Evolutionary conservation across 2,329 filamentous ascomycete species (phyloP).

Genomic region (Penicillium polonicum): DNA sequence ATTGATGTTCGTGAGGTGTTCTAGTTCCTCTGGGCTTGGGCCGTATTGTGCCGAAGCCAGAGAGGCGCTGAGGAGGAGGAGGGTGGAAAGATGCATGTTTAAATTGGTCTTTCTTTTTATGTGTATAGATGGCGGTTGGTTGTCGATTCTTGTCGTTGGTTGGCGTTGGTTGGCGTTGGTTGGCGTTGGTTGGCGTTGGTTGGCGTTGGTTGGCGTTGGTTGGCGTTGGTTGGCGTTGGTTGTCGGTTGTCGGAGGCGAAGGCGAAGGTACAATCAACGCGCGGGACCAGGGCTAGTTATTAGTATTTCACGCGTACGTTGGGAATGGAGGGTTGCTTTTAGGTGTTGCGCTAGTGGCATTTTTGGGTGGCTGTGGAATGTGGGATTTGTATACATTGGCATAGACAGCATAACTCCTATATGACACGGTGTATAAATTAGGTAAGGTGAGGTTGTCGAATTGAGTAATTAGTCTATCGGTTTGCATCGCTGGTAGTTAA

Average conservation of each 20-base stretch:
- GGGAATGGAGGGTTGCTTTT: slow-evolving; percentile 1
- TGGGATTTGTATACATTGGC: not conserved
- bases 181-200: not conserved
- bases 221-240: not conserved
- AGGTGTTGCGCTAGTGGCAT: not conserved
- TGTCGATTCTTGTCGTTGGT: not conserved
- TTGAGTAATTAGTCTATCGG: not conserved
- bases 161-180: no score
- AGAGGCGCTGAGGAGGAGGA: slow-evolving; percentile 17
- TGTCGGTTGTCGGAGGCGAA: not conserved
- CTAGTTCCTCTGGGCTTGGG: not conserved
- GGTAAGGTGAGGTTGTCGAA: not conserved
- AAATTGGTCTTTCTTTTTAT: not conserved
- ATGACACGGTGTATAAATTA: not conserved
- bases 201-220: not conserved
- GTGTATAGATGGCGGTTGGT: not conserved
- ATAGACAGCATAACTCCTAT: not conserved
- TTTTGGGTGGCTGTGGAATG: slow-evolving; percentile 4
- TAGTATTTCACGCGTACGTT: not conserved
- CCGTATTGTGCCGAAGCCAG: slow-evolving; percentile 12
- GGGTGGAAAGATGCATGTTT: slow-evolving; percentile 20
- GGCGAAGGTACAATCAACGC: not conserved
- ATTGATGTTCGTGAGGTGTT: not conserved
- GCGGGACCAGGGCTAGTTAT: not conserved
- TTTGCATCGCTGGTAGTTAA: no score